Evolutionary conservation across 2,329 filamentous ascomycete species (phyloP), one percentile per base, ranked within the genome.

Genomic region (Botrytis medusae): DNA sequence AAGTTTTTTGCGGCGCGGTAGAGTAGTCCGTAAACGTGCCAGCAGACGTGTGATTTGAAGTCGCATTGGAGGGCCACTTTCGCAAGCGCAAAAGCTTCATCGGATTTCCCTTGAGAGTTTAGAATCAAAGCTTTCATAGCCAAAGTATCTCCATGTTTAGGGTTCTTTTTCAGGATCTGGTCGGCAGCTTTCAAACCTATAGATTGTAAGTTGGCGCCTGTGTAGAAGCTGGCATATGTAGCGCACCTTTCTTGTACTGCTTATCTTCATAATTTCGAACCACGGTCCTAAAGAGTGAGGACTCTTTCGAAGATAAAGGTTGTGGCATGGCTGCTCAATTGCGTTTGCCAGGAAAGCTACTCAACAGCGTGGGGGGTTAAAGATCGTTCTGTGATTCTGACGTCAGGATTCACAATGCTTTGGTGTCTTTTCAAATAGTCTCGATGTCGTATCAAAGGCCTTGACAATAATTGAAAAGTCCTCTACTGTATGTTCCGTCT

Each of bases 11-110:
- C 92, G 67, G 93, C 92, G 69, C 95, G 91, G 84, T 97, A 98
- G 69, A 99, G 88, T 78, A 99, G 85, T 46, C 97, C 96, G 82
- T 98, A 99, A 75, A 99, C 96, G 83, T 99, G 97, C 96, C 96
- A 99, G 87, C 95, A 98, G 80, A 99, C 95, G 84, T 98, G 95
- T 80, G 95, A 98, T 86, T 97, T 98, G 95, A 99, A 98, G 82
- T 98, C 95, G 80, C 95, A 94, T 77, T 92, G 94, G 79, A 99
- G 87, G 48, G 97, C 96, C 77, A 94, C 89, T 85, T 98, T 99
- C 80, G 93, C 95, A 74, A 99, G 87, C 63, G 91, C 89, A 82
- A 99, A 99, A 0, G 97, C 97, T 84, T 99, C 96, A 73, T 97
- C 94, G 44, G 92, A 91, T 84, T 97, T 95, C 78, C 94, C 94